Evolutionary conservation across 2,329 filamentous ascomycete species (phyloP).

Genomic region (Boeremia lycopersici): DNA sequence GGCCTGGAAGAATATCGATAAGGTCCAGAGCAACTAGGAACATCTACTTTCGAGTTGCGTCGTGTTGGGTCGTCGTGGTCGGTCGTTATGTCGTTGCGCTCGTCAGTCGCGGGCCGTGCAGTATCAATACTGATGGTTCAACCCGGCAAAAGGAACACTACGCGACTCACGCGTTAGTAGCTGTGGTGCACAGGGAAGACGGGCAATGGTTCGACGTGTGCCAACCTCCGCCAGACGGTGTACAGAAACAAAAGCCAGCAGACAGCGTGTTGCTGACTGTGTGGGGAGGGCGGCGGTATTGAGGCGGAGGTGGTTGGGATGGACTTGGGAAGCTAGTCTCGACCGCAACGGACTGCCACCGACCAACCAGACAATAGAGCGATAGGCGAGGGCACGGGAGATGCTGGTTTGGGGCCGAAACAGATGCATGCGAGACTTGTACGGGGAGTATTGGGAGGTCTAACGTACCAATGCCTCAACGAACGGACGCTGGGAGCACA

Average conservation of each 20-base stretch:
- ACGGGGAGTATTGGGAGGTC: background rate
- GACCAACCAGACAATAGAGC: constrained; percentile 40
- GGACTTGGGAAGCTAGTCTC: constrained; percentile 44
- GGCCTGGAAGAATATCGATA: constrained; percentile 37
- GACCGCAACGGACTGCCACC: constrained; percentile 11
- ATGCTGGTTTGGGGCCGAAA: constrained; percentile 33
- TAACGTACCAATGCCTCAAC: constrained; percentile 36
- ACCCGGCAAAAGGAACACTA: constrained; percentile 34
- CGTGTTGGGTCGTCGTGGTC: constrained; percentile 27
- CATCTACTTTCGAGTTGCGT: constrained; percentile 30
- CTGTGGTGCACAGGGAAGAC: constrained; percentile 13
- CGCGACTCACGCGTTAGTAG: constrained; percentile 34
- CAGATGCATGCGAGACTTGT: background rate
- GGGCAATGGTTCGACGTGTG: constrained; percentile 14
- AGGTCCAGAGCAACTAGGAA: constrained; percentile 16
- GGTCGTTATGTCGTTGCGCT: constrained; percentile 44
- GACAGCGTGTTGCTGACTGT: constrained; percentile 34
- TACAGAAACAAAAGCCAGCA: constrained; percentile 28
- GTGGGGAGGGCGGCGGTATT: constrained; percentile 45
- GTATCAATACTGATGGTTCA: constrained; percentile 38
- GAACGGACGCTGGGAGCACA: constrained; percentile 28
- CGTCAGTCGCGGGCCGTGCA: constrained; percentile 40
- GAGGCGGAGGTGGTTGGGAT: constrained; percentile 52
- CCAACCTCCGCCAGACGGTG: constrained; percentile 31
- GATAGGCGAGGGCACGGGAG: constrained; percentile 49